Base-by-base conservation (phyloP, 305 asterid genomes). In the Ajuga reptans region DNA sequence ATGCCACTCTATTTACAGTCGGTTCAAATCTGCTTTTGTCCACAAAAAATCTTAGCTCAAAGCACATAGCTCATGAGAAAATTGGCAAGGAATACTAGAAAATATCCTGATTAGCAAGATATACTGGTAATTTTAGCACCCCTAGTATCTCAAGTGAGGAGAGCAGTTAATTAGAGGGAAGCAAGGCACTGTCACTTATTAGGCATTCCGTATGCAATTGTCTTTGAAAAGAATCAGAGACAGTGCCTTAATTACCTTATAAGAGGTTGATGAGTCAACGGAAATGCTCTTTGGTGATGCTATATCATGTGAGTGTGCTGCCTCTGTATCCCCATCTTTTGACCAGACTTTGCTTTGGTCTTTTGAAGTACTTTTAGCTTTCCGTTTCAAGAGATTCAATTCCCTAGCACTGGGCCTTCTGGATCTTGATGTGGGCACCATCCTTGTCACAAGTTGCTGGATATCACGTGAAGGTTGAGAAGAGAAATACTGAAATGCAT, bases 391-490 rank as follows among this genome's bases (percentile, higher is more conserved):
- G 74, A 93, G 90, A 86, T 93, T 93, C 71, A 93, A 78, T 78
- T 93, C 99, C 80, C 99, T 84, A 46, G 99, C 97, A 89, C 99
- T 93, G 70, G 97, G 96, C 84, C 97, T 79, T 81, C 97, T 80
- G 58, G 96, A 86, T 79, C 91, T 89, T 56, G 86, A 84, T 77
- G 86, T 78, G 63, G 97, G 99, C 45, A 83, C 96, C 89, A 89
- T 81, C 66, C 80, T 85, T 34, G 97, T 80, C 74, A 93, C 95
- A 75, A 84, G 82, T 63, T 89, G 92, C 81, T 81, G 88, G 74
- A 93, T 79, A 83, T 85, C 86, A 72, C 64, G 82, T 24, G 71
- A 79, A 43, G 95, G 88, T 69, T 81, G 83, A 5, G 94, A 78
- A 21, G 96, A 75, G 72, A 73, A 84, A 84, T 93, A 84, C 80